These are phyloP conservation scores for Euphorbia lathyris DNA, from an alignment of 345 rosid species.

Conservation along the genomic window DNA sequence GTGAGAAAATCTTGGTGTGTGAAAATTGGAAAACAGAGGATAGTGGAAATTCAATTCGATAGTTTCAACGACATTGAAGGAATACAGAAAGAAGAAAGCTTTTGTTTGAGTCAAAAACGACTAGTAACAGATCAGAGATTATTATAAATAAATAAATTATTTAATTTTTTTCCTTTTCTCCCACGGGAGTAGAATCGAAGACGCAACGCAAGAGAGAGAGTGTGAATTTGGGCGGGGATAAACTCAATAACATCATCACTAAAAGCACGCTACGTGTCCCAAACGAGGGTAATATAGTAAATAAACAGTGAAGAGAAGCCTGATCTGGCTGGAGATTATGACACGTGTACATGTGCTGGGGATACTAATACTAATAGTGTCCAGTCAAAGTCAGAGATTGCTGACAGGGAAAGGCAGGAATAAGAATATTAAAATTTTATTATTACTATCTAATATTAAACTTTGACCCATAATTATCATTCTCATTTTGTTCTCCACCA, in stretches of 20 bases:
- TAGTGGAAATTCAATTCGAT: slow-evolving; percentile 38
- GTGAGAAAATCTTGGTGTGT: not conserved
- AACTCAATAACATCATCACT: not conserved
- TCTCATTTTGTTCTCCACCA: slow-evolving; percentile 14
- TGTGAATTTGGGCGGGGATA: not conserved
- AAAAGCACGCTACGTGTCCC: not conserved
- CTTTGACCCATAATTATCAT: slow-evolving; percentile 40
- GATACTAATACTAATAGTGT: not conserved
- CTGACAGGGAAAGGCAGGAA: slow-evolving; percentile 34
- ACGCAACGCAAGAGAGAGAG: not conserved
- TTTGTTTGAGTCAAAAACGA: slow-evolving; percentile 24
- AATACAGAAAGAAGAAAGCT: slow-evolving; percentile 17
- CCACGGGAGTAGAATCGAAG: not conserved
- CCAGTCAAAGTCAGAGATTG: slow-evolving; percentile 55
- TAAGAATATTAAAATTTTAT: slow-evolving; percentile 13
- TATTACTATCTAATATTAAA: not conserved
- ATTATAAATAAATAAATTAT: not conserved
- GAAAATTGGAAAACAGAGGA: slow-evolving; percentile 11
- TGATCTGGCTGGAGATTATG: slow-evolving; percentile 7
- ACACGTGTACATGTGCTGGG: slow-evolving; percentile 24
- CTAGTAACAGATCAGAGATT: slow-evolving; percentile 16
- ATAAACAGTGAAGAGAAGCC: not conserved
- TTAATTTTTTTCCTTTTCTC: too few relatives aligned
- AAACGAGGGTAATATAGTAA: not conserved
- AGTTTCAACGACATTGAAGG: slow-evolving; percentile 48